Base-by-base conservation (phyloP, 2,329 filamentous ascomycete genomes). In the Phialophora chinensis region DNA sequence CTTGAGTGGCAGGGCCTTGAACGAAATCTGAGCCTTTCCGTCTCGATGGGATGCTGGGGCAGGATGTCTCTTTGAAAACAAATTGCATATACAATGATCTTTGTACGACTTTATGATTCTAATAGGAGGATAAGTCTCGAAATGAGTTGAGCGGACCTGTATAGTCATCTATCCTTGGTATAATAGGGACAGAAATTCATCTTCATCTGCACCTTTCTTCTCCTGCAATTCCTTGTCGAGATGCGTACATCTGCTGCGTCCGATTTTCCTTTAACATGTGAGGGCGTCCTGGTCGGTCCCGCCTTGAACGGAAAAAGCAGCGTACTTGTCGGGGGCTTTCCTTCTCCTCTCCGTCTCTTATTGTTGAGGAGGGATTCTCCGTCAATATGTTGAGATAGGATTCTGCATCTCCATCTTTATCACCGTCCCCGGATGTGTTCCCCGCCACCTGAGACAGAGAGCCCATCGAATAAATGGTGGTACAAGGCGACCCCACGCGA, bases 381-480 rank as follows among this genome's bases (percentile, higher is more conserved):
- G 17, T 44, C 38, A n/a, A 8, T 44, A n/a, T 44, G 38, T 3
- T 44, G 38, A 44, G 14, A 44, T 6, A 11, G 6, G 38, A 7
- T 7, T n/a, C 17, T 44, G 38, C 38, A 44, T 44, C 17, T n/a
- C 38, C 38, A 44, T 20, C 38, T 44, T n/a, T n/a, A 8, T 44
- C 6, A 3, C 38, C 38, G n/a, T 44, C 1, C 38, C 38, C 6
- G 38, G 14, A 44, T 44, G 17, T 1, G n/a, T 3, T 8, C 14
- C 17, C 38, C 6, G 17, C 6, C 38, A 44, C 17, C 5, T n/a
- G 7, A 52, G 27, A 23, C 49, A 52, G 49, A 52, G 49, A 52
- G 49, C 20, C 20, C 25, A 44, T 44, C 38, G 38, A 17, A 52
- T 52, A 52, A 23, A 52, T 52, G 25, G 49, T 52, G 49, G 49